Percentiles rank a stretch among this genome's conserved stretches.
Conservation (phyloP, 352 stramenopile species). For the Pythium plurisporium region DNA sequence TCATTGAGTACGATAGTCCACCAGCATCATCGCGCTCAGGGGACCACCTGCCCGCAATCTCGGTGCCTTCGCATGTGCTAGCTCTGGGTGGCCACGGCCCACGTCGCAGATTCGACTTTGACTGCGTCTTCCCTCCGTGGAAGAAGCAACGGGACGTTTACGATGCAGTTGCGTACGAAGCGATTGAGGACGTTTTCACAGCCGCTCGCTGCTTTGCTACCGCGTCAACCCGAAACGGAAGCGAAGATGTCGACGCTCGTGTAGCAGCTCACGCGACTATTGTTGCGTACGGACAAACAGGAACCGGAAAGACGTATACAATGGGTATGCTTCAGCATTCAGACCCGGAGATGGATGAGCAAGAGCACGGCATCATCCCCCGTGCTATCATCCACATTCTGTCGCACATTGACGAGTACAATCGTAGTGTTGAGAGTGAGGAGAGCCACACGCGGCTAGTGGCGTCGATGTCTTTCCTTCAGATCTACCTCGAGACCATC, state of each 20-base stretch:
- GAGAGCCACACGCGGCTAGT: conserved; percentile 4
- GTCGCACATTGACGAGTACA: conserved; percentile 22
- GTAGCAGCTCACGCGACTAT: conserved; percentile 36
- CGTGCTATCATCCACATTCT: conserved; percentile 53
- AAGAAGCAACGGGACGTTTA: conserved; percentile 54
- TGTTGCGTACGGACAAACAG: conserved; percentile 69
- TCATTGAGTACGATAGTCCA: conserved; percentile 10
- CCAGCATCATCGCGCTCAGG: neutral
- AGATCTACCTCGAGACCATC: conserved; percentile 76
- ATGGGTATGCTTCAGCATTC: conserved; percentile 55
- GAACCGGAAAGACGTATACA: conserved; percentile 73
- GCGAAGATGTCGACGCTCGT: neutral
- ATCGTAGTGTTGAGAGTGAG: conserved; percentile 6
- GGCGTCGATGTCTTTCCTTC: conserved; percentile 53
- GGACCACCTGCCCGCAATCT: conserved; percentile 7
- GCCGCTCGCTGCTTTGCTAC: neutral
- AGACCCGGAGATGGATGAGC: conserved; percentile 22
- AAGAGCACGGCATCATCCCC: conserved; percentile 55
- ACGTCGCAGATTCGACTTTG: conserved; percentile 56
- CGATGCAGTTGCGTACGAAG: conserved; percentile 28
- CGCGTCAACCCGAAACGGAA: neutral
- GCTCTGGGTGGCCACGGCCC: conserved; percentile 10
- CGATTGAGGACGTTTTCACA: conserved; percentile 33
- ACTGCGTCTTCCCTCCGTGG: conserved; percentile 52
- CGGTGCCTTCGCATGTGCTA: conserved; percentile 21